Base-by-base conservation (phyloP, 164 flowering plant genomes). In the Vitis amurensis region DNA sequence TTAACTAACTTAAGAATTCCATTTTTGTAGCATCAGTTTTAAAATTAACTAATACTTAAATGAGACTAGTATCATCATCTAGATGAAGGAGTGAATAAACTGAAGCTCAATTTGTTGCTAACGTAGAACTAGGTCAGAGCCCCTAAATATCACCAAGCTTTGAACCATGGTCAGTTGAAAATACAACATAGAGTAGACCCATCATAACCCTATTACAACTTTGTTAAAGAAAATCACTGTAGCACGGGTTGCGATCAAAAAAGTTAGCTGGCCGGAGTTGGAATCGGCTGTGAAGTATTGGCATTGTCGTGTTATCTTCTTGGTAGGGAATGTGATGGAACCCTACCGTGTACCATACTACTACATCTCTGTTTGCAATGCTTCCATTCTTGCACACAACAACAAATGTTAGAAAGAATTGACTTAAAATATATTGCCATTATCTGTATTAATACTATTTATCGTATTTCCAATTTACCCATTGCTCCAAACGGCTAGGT, bases 301-400 rank as follows among this genome's bases (percentile, higher is more conserved):
- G 80, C 95, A 88, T 90, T 12, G 83, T 80, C 1, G 91, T 91
- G 50, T 84, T 88, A 69, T 90, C 92, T 80, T 91, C 97, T 63
- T 89, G 93, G 73, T 61, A 78, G 4, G 93, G 93, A n/a, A 68
- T 63, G 66, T 91, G 92, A 76, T 85, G 94, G 62, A 88, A 79
- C 1, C 90, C 92, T 11, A 88, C 52, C 0, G 87, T 89, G 72
- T 89, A 85, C 97, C 97, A 89, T 17, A 89, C 2, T 8, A 91
- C 94, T 1, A 91, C 79, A 50, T 89, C 97, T 67, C 73, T 81
- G 71, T 89, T 89, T 62, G 74, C 85, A 5, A 89, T 88, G 1
- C 9, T 59, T 56, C 90, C 83, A 53, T 91, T 66, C 85, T 93
- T 89, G 87, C 75, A 69, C 9, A 56, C 23, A 1, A 31, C 6